Base-by-base conservation (phyloP, 495 filamentous ascomycete species). In the Cryomyces minteri region DNA sequence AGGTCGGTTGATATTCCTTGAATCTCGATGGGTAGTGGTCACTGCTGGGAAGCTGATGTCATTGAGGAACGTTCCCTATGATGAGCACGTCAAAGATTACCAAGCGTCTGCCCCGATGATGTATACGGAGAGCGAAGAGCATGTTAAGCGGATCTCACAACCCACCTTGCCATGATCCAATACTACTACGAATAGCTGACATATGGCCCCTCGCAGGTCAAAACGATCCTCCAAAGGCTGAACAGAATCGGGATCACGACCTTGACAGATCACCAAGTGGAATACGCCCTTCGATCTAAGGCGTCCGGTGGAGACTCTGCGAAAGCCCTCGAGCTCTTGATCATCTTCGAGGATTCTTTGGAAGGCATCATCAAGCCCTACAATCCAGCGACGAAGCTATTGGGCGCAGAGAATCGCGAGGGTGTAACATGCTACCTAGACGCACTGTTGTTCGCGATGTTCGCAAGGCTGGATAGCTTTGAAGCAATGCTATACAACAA, bases 361-460 rank as follows among this genome's bases (percentile, higher is more conserved):
- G 76, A 84, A 28, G 88, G 88, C 1, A 76, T 86, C 33, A 74
- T 98, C 50, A 67, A 73, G 48, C 73, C 70, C 5, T 88, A 85
- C 57, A 70, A 82, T 25, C 69, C 80, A 4, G 66, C 69, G 36
- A 67, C 79, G 2, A 77, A 73, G 49, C 74, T 95, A 60, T 65
- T 86, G 2, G 90, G 90, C 1, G 90, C 90, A 4, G 80, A 84
- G 50, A 98, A 98, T 56, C 68, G 88, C 39, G 70, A 79, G 12
- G 75, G 72, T 14, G 85, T 90, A 18, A 94, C 90, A 32, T 98
- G 90, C 61, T 98, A 86, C 53, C 66, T 94, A 0, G 90, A 95
- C 56, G 70, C 88, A 1, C 63, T 95, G n/a, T 74, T 98, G 2
- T 95, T 94, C 55, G 83, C 90, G 47, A 94, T 98, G 88, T 98